Conservation (phyloP, 345 rosid species). For the Draba incana region DNA sequence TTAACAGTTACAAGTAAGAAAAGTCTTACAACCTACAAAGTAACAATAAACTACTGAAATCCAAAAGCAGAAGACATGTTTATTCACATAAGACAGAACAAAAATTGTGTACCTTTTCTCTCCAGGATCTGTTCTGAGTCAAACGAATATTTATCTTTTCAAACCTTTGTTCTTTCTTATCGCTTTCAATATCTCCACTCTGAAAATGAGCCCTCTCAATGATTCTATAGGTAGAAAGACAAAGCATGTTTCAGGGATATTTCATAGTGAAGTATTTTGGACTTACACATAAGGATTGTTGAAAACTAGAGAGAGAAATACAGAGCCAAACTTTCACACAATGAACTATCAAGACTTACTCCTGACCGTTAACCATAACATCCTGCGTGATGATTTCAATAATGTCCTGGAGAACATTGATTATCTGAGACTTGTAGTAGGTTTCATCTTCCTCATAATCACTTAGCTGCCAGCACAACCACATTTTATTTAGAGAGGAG, state of each 20-base stretch:
- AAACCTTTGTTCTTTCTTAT: constrained; percentile 69
- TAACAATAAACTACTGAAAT: constrained; percentile 29
- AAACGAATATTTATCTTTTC: constrained; percentile 56
- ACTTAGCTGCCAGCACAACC: constrained; percentile 51
- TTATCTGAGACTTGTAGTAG: constrained; percentile 69
- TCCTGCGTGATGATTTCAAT: constrained; percentile 84
- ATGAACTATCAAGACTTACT: constrained; percentile 57
- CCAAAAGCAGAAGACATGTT: constrained; percentile 23
- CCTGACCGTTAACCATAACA: constrained; percentile 67
- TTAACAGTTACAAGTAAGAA: constrained; percentile 80
- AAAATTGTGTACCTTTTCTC: constrained; percentile 69
- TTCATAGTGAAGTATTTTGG: neutral
- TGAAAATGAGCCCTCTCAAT: constrained; percentile 49
- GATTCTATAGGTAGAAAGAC: constrained; percentile 53
- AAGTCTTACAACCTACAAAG: constrained; percentile 69
- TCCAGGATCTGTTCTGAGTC: constrained; percentile 45
- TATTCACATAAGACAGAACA: constrained; percentile 11
- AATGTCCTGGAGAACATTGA: constrained; percentile 89
- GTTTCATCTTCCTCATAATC: constrained; percentile 45
- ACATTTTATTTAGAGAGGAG: constrained; percentile 20
- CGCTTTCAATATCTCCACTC: constrained; percentile 30
- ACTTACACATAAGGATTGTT: constrained; percentile 9
- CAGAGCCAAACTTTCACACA: constrained; percentile 24
- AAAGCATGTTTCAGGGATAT: constrained; percentile 28
- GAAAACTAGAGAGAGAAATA: constrained; percentile 2